These are phyloP conservation scores for Boletus rubroflammeus DNA, from an alignment of 768 basidiomycete species.

Conservation along the genomic window DNA sequence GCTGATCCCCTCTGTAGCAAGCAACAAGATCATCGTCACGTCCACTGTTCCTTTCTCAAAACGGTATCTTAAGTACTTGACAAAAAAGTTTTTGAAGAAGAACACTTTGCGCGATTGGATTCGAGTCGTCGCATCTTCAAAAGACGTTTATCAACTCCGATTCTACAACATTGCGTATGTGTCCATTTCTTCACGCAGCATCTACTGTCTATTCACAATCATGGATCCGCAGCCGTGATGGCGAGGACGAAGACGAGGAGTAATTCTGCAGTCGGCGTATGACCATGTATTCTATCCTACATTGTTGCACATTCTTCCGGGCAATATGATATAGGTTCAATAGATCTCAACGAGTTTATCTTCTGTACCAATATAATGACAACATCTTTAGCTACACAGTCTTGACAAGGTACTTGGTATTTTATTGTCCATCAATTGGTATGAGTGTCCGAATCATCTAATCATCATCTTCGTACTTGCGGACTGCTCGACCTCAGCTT, in stretches of 20 bases:
- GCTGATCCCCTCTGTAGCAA: constrained; percentile 41
- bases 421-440: neutral
- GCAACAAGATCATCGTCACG: constrained; percentile 79
- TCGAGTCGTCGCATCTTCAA: constrained; percentile 91
- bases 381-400: neutral
- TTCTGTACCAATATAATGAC: neutral
- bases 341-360: neutral
- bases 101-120: constrained; percentile 95
- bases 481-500: constrained; percentile 20
- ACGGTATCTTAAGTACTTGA: constrained; percentile 96
- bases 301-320: neutral
- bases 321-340: constrained; percentile 10
- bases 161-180: constrained; percentile 92
- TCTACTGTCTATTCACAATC: neutral
- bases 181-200: neutral
- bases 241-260: constrained; percentile 56
- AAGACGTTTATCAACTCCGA: constrained; percentile 90
- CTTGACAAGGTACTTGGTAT: neutral
- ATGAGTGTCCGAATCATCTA: constrained; percentile 10
- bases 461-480: constrained; percentile 13
- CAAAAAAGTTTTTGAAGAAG: constrained; percentile 99
- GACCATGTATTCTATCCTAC: constrained; percentile 1
- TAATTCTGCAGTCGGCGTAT: constrained; percentile 11
- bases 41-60: constrained; percentile 92
- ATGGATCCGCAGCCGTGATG: constrained; percentile 36